Evolutionary conservation across 306 rosid species (phyloP), one percentile per base, ranked within the genome.

Genomic region (Aeschynomene evenia): DNA sequence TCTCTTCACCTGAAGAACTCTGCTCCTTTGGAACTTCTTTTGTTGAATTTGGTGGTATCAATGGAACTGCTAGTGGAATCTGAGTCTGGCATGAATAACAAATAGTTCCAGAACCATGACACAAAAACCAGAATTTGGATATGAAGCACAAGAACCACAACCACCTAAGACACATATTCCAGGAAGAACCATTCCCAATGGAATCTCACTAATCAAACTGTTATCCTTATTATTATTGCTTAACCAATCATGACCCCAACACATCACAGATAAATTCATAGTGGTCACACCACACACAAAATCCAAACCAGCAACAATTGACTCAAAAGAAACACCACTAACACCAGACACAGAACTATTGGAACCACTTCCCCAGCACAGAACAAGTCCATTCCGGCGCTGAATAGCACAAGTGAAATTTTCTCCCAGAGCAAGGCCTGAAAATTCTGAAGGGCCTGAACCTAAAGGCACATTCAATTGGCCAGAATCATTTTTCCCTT

Each of bases 271-370:
- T 73, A 83, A 63, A 63, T 83, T 67, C 20, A 20, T 59, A 4
- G 84, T 79, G 0, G 61, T 79, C 29, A 83, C 68, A 19, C 87
- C 87, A 79, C 87, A 83, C 62, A 79, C 79, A 72, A 61, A 83
- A 68, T 83, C 83, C 68, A 75, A 79, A 39, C 87, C 87, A 75
- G 81, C 81, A 71, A 79, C 82, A 61, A 83, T 51, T 49, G 84
- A 66, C 71, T 79, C 87, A 58, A 71, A 83, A 0, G 87, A 75
- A 83, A 79, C 77, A 43, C 54, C 43, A 46, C 13, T 31, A 13
- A 12, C n/a, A 4, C 45, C 67, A 15, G 57, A 65, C 10, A 14
- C 73, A 26, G 10, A 4, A 10, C 52, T 15, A 16, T 49, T 33
- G 18, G 28, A 6, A 16, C 65, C 53, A 20, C 84, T 81, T 72